Evolutionary conservation across 805 yeast genomes (phyloP).

Genomic region (Yamadazyma takamatsuzukensis): DNA sequence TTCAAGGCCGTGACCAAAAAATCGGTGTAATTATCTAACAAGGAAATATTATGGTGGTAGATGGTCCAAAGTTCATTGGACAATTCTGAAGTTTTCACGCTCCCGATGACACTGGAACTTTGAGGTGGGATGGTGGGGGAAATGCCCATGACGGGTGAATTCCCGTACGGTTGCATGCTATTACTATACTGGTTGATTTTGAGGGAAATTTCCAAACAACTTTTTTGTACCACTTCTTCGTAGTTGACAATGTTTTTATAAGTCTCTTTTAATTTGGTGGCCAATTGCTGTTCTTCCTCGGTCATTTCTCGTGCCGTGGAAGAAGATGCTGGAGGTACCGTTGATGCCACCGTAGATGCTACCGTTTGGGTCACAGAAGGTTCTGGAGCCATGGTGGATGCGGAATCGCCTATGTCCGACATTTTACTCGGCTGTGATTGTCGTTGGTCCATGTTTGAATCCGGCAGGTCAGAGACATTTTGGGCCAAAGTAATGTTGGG

Average conservation of each 20-base stretch:
- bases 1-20: slow-evolving; percentile 67
- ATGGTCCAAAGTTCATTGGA: slow-evolving; percentile 66
- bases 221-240: slow-evolving; percentile 67
- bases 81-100: slow-evolving; percentile 42
- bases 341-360: slow-evolving; percentile 1
- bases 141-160: slow-evolving; percentile 10
- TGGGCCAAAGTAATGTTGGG: slow-evolving; percentile 30
- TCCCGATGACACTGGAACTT: slow-evolving; percentile 4
- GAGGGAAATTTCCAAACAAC: slow-evolving; percentile 57
- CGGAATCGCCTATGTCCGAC: neutral
- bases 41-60: slow-evolving; percentile 61
- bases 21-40: slow-evolving; percentile 69
- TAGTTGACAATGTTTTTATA: slow-evolving; percentile 64
- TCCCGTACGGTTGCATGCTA: slow-evolving; percentile 6
- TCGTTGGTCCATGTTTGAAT: slow-evolving; percentile 33
- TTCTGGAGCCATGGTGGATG: neutral
- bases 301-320: slow-evolving; percentile 34
- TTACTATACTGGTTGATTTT: slow-evolving; percentile 39
- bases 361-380: neutral
- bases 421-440: neutral
- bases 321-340: slow-evolving; percentile 4
- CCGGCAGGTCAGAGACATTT: slow-evolving; percentile 39
- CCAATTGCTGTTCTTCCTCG: slow-evolving; percentile 62
- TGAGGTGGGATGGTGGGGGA: slow-evolving; percentile 13
- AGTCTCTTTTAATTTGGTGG: slow-evolving; percentile 69